Conservation (phyloP, 345 rosid species). For the Eucalyptus albens region DNA sequence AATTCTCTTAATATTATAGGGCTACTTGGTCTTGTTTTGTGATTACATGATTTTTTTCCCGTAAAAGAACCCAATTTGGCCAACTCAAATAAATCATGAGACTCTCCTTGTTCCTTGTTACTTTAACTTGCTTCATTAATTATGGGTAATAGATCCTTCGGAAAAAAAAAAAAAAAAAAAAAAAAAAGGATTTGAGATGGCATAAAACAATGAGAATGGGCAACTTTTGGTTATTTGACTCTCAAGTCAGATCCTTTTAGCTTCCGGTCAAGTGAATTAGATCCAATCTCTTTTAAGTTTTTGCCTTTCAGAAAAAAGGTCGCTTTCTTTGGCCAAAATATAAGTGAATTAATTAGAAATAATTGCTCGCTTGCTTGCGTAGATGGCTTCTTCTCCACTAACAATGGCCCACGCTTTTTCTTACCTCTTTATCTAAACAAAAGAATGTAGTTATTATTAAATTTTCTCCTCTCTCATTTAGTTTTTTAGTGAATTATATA, state of each 20-base stretch:
- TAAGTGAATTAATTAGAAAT: not conserved
- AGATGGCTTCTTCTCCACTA: not conserved
- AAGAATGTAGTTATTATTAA: not conserved
- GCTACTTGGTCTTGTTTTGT: not conserved
- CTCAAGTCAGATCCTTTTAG: not conserved
- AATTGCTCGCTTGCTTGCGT: not conserved
- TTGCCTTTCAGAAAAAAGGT: not conserved
- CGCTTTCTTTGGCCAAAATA: not conserved
- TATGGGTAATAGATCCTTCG: not conserved
- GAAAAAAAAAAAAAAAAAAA: accelerated
- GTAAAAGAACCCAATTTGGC: not conserved
- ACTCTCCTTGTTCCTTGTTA: not conserved
- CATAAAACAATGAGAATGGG: not conserved
- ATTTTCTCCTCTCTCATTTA: not conserved
- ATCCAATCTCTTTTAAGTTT: not conserved
- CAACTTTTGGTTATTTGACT: not conserved
- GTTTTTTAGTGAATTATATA: too few species aligned
- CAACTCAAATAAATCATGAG: not conserved
- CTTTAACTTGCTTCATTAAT: not conserved
- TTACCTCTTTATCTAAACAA: not conserved
- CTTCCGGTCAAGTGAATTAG: not conserved
- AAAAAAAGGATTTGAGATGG: not conserved
- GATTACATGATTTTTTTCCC: not conserved
- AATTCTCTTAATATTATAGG: not conserved
- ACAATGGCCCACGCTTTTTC: not conserved